A percentile compares a stretch with the other conserved stretches of the same genome.
Evolutionary conservation across 176 grass and related monocot species (phyloP).

Genomic region (Oryza australiensis): DNA sequence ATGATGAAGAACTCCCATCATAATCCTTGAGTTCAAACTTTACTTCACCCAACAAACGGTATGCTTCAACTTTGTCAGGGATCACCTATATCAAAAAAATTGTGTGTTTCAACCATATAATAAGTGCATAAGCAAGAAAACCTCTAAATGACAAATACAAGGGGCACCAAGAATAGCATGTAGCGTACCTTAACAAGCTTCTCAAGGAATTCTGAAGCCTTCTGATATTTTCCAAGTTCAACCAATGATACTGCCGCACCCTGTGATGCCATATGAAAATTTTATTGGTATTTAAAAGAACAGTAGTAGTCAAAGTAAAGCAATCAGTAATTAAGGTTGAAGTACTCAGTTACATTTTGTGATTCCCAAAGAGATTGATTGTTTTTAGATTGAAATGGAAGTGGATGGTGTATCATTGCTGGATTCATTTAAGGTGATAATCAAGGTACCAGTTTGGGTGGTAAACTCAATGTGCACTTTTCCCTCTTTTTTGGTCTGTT

Average conservation of each 20-base stretch:
- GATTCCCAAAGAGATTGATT: neutral
- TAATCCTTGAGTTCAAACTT: conserved; percentile 97
- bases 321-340: neutral
- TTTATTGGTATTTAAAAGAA: neutral
- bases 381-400: neutral
- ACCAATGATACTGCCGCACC: conserved; percentile 79
- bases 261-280: conserved; percentile 45
- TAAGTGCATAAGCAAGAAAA: conserved; percentile 28
- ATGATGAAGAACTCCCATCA: conserved; percentile 78
- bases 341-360: conserved; percentile 12
- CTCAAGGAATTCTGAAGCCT: conserved; percentile 71
- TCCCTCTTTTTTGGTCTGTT: neutral
- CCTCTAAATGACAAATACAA: conserved; percentile 9
- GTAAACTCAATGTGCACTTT: neutral
- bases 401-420: neutral
- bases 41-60: conserved; percentile 86
- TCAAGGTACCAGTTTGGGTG: neutral
- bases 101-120: conserved; percentile 30
- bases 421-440: neutral
- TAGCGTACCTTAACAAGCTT: conserved; percentile 72
- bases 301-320: conserved; percentile 14
- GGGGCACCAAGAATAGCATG: conserved; percentile 19
- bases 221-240: conserved; percentile 87
- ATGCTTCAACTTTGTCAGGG: conserved; percentile 78
- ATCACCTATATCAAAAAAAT: conserved; percentile 64